These are phyloP conservation scores for Gonapodya sp. DNA, from an alignment of 192 early-diverging fungal species.

Conservation along the genomic window DNA sequence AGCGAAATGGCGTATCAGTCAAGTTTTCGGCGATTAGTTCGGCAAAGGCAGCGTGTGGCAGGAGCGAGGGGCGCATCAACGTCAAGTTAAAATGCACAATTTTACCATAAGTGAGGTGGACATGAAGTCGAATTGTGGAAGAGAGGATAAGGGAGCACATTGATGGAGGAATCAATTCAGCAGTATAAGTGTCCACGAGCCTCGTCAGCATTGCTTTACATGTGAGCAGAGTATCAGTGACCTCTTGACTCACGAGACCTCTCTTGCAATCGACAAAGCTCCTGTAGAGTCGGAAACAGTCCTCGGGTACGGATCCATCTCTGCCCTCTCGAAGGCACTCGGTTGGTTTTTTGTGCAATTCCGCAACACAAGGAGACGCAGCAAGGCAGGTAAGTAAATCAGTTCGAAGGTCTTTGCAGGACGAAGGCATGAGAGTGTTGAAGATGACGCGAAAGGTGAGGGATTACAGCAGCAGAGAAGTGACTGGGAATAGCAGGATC, in stretches of 20 bases:
- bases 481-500: neutral
- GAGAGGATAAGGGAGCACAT: neutral
- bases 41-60: too few species aligned
- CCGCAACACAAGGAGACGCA: neutral
- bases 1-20: too few species aligned
- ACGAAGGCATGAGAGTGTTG: constrained; percentile 1
- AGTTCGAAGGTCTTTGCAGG: neutral
- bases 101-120: neutral
- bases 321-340: neutral
- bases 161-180: too few species aligned
- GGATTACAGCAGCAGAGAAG: neutral
- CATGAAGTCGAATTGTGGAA: neutral
- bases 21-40: too few species aligned
- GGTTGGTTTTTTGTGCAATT: neutral
- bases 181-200: too few species aligned
- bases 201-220: too few species aligned
- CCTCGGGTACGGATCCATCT: neutral
- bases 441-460: neutral
- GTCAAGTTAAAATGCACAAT: too few species aligned
- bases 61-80: too few species aligned
- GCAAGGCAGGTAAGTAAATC: neutral
- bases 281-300: neutral
- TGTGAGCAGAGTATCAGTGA: too few species aligned
- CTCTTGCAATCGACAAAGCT: constrained; percentile 9
- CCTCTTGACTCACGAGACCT: neutral